Evolutionary conservation across 1,284 basidiomycete species (phyloP).

Genomic region (Cutaneotrichosporon mucoides): DNA sequence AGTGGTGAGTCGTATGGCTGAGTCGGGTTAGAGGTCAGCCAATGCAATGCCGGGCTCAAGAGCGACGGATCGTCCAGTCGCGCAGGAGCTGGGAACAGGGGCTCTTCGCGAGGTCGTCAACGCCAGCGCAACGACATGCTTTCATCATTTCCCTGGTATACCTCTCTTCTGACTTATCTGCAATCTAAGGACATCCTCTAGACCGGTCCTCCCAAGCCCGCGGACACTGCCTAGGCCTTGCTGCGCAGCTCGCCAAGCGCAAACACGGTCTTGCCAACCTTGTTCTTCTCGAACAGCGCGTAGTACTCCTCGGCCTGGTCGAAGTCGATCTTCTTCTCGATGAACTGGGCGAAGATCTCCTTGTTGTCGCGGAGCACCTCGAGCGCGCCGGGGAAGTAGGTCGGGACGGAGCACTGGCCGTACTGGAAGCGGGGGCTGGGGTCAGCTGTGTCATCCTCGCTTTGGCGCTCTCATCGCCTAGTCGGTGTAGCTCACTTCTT

Average conservation of each 20-base stretch:
- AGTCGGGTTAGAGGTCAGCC: too few species aligned
- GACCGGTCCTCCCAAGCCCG: too few species aligned
- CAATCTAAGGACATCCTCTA: too few species aligned
- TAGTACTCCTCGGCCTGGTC: conserved; percentile 45
- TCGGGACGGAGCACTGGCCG: conserved; percentile 77
- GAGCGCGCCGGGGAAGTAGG: conserved; percentile 69
- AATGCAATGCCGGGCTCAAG: too few species aligned
- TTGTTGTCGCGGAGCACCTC: conserved; percentile 56
- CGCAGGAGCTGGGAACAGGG: too few species aligned
- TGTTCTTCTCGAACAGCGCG: conserved; percentile 41
- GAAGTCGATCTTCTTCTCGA: conserved; percentile 40
- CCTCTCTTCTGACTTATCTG: too few species aligned
- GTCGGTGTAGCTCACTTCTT: conserved; percentile 56
- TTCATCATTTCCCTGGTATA: too few species aligned
- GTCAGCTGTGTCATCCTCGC: not conserved
- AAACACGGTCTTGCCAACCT: conserved; percentile 47
- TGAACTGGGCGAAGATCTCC: conserved; percentile 41
- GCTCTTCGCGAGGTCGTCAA: too few species aligned
- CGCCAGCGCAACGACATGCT: too few species aligned
- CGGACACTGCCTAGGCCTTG: too few species aligned
- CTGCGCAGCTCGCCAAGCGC: conserved; percentile 6
- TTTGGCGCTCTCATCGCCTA: not conserved
- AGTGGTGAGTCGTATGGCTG: too few species aligned
- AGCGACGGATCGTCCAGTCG: too few species aligned
- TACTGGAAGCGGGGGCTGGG: conserved; percentile 33